phyloP scores from a whole-genome alignment of 768 basidiomycete genomes.

The Rhodotorula babjevae region DNA sequence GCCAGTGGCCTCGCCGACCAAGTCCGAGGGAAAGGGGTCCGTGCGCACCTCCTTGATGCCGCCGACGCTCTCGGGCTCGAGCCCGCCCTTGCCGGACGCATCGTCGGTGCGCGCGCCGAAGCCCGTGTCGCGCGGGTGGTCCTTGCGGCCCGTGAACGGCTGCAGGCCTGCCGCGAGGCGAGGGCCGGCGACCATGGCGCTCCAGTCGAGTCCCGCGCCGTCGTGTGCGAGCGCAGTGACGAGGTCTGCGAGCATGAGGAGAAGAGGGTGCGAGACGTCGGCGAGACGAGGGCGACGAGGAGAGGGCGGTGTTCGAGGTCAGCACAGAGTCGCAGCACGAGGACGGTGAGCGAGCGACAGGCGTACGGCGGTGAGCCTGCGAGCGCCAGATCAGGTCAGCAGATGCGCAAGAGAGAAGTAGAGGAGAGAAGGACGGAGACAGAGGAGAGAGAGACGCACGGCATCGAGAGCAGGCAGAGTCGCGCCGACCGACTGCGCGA shows the following conservation, averaged over 20 bases:
- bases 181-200: constrained; percentile 69
- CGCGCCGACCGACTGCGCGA: constrained; percentile 56
- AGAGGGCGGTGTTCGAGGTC: background rate
- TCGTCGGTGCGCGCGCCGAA: constrained; percentile 29
- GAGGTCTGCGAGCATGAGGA: constrained; percentile 51
- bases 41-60: constrained; percentile 19
- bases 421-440: background rate
- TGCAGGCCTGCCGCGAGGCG: constrained; percentile 65
- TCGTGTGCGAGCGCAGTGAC: constrained; percentile 73
- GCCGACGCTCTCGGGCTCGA: constrained; percentile 21
- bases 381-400: background rate
- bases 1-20: too few relatives aligned
- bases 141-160: constrained; percentile 46
- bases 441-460: background rate
- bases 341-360: too few relatives aligned
- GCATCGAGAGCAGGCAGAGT: constrained; percentile 38
- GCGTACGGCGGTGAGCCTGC: constrained; percentile 6
- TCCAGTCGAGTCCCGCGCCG: constrained; percentile 72
- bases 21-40: background rate
- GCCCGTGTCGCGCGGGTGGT: constrained; percentile 30
- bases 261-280: background rate
- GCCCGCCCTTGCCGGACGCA: background rate
- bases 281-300: background rate
- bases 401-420: too few relatives aligned
- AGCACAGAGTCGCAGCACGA: too few relatives aligned